phyloP scores from a whole-genome alignment of 179 eudicot genomes.

The Nepenthes alata region DNA sequence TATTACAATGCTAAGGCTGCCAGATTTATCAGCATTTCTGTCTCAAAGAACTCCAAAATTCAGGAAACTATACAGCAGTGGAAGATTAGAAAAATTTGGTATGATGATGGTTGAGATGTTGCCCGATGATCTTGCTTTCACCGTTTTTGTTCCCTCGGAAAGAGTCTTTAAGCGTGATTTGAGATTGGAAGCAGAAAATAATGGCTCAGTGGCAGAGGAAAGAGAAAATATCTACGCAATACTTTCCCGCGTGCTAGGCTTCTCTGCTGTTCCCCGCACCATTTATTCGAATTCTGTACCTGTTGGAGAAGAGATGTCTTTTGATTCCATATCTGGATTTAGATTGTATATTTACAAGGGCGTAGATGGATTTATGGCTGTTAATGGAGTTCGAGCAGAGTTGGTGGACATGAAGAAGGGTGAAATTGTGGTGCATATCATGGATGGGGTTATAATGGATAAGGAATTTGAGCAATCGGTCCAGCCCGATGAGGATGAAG shows the following conservation, averaged over 20 bases:
- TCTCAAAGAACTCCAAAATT: slow-evolving; percentile 1
- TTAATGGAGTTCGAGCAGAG: slow-evolving; percentile 24
- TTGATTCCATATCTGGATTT: slow-evolving; percentile 33
- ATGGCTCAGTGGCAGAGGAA: slow-evolving; percentile 27
- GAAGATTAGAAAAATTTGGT: slow-evolving; percentile 45
- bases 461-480: slow-evolving; percentile 64
- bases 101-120: slow-evolving; percentile 60
- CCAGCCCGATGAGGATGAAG: slow-evolving; percentile 19
- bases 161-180: slow-evolving; percentile 36
- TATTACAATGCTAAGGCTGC: slow-evolving; percentile 21
- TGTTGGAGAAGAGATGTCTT: slow-evolving; percentile 14
- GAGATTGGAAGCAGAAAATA: slow-evolving; percentile 24
- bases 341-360: slow-evolving; percentile 13
- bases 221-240: slow-evolving; percentile 45
- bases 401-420: slow-evolving; percentile 36
- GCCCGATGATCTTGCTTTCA: slow-evolving; percentile 69
- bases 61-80: slow-evolving; percentile 1
- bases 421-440: slow-evolving; percentile 51
- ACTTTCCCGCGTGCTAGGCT: slow-evolving; percentile 65
- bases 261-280: slow-evolving; percentile 57
- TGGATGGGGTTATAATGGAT: slow-evolving; percentile 90
- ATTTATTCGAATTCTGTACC: slow-evolving; percentile 27
- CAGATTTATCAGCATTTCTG: slow-evolving; percentile 11
- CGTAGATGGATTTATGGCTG: slow-evolving; percentile 24
- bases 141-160: slow-evolving; percentile 63